A percentile compares a stretch with the other conserved stretches of the same genome.
phyloP scores from a whole-genome alignment of 177 flowering plant species.

The Vitis hybrid region DNA sequence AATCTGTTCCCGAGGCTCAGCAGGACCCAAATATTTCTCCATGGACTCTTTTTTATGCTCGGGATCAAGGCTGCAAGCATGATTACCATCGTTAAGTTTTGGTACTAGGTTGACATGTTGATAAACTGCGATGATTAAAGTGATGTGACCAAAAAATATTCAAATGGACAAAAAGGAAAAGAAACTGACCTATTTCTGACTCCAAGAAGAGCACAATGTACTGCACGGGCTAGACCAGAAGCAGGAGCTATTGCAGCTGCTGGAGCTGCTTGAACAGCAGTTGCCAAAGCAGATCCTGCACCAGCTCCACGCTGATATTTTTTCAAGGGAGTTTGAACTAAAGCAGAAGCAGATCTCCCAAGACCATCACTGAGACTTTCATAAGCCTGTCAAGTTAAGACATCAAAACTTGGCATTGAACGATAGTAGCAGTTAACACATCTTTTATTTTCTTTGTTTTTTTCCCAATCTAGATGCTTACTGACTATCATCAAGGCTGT shows the following conservation, averaged over 20 bases:
- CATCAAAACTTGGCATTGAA: background rate
- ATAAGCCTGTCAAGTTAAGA: slow-evolving; percentile 60
- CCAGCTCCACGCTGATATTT: slow-evolving; percentile 79
- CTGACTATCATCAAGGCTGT: too few species aligned
- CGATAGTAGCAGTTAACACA: background rate
- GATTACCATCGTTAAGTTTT: background rate
- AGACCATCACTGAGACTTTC: slow-evolving; percentile 86
- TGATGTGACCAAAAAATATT: background rate
- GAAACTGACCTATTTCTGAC: slow-evolving; percentile 77
- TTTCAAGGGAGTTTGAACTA: slow-evolving; percentile 77
- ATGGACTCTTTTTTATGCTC: slow-evolving; percentile 87
- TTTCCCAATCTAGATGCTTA: too few species aligned
- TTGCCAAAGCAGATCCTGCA: slow-evolving; percentile 83
- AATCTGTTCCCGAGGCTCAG: slow-evolving; percentile 29
- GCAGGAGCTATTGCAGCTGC: slow-evolving; percentile 94
- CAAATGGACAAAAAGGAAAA: background rate
- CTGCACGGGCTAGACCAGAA: slow-evolving; percentile 81
- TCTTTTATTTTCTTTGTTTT: too few species aligned
- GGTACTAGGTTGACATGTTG: background rate
- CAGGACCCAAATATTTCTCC: slow-evolving; percentile 77
- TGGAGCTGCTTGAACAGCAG: slow-evolving; percentile 85
- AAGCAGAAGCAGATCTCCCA: slow-evolving; percentile 83
- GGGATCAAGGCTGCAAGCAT: slow-evolving; percentile 80
- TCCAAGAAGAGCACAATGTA: slow-evolving; percentile 90
- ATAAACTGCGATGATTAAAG: background rate